These are phyloP conservation scores for Pseudopyricularia javanii DNA, from an alignment of 2,329 filamentous ascomycete species.

Conservation along the genomic window DNA sequence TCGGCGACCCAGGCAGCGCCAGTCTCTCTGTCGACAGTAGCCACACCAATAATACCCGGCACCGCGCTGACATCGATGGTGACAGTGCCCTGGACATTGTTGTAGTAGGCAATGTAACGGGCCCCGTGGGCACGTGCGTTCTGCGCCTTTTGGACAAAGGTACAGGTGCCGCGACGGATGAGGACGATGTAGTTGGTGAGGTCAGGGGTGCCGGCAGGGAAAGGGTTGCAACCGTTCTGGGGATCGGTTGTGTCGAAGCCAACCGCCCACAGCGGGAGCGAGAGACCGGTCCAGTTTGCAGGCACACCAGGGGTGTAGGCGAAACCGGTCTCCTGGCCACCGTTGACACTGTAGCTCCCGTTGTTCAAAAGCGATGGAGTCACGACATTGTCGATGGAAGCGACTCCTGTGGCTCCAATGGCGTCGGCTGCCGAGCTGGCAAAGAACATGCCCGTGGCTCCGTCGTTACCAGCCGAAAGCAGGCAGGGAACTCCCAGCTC, in stretches of 20 bases:
- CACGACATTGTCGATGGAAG: conserved; percentile 34
- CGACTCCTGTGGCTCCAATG: conserved; percentile 32
- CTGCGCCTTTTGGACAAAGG: conserved; percentile 38
- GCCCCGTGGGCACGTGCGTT: conserved; percentile 43
- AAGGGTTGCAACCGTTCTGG: conserved; percentile 37
- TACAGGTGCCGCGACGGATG: conserved; percentile 42
- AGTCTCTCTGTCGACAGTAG: conserved; percentile 26
- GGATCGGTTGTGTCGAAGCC: conserved; percentile 33
- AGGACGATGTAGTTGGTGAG: conserved; percentile 46
- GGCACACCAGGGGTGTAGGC: conserved; percentile 29
- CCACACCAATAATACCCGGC: conserved; percentile 20
- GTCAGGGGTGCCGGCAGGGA: conserved; percentile 36
- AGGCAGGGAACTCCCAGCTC: conserved; percentile 33
- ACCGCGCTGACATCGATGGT: conserved; percentile 19
- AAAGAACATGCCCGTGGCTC: conserved; percentile 32
- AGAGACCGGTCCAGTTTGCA: conserved; percentile 28
- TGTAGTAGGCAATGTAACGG: conserved; percentile 50
- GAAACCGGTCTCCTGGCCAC: conserved; percentile 21
- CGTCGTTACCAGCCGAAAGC: conserved; percentile 30
- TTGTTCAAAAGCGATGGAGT: conserved; percentile 28
- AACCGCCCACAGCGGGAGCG: conserved; percentile 34
- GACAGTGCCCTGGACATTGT: conserved; percentile 37
- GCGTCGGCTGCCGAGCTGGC: conserved; percentile 34
- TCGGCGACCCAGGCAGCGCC: conserved; percentile 30
- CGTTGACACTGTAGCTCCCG: conserved; percentile 26